Conservation (phyloP, 225 moss, liverwort and hornwort species). For the Pseudoscleropodium purum region DNA sequence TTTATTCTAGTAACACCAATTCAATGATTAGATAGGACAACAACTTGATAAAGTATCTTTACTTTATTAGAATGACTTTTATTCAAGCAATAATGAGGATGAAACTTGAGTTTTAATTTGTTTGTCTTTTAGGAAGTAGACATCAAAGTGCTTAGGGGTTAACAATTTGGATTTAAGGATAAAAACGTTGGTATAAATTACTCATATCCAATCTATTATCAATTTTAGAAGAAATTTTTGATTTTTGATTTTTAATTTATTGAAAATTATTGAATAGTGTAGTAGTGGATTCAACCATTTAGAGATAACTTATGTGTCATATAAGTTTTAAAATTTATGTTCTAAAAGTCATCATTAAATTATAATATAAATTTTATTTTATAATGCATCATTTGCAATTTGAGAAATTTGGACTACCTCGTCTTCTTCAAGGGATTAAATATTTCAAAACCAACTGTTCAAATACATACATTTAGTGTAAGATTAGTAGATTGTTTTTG, state of each 20-base stretch:
- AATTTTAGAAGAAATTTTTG: not conserved
- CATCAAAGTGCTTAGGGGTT: no score
- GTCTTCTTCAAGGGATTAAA: not conserved
- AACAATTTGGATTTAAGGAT: no score
- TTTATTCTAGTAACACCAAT: no score
- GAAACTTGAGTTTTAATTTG: no score
- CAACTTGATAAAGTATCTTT: no score
- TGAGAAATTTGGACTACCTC: not conserved
- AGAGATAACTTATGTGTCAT: not conserved
- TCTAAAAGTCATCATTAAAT: not conserved
- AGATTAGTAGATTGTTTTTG: no score
- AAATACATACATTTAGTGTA: rapidly evolving
- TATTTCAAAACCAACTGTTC: not conserved
- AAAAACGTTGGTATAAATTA: no score
- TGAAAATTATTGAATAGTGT: not conserved
- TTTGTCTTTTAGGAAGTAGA: no score
- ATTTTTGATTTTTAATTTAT: not conserved
- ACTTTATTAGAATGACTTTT: no score
- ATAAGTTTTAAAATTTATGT: not conserved
- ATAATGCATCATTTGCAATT: not conserved
- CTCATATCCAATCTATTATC: no score
- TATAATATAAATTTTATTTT: not conserved
- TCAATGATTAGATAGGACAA: no score
- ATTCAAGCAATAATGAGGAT: no score
- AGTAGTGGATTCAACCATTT: not conserved